Percentiles rank a stretch among this genome's conserved stretches.
Conservation (phyloP, 306 rosid genomes). For the Rosa persica region DNA sequence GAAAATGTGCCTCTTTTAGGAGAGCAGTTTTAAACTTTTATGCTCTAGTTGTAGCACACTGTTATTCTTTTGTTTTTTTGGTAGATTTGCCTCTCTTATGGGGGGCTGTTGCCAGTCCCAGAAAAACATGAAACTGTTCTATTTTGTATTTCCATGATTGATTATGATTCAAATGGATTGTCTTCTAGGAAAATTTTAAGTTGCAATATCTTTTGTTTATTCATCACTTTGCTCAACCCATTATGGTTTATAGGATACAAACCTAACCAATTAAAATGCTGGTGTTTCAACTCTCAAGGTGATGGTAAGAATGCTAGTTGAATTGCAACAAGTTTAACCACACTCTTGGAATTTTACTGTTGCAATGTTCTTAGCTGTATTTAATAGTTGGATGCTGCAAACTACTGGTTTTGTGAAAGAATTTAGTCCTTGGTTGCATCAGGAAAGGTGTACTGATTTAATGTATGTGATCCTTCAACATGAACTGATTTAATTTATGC, state of each 20-base stretch:
- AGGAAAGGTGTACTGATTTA: neutral
- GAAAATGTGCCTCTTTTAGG: neutral
- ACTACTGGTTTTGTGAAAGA: neutral
- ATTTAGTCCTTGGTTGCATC: slow-evolving; percentile 1
- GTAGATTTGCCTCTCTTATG: neutral
- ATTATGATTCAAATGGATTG: neutral
- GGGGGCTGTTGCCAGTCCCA: neutral
- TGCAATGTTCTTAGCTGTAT: neutral
- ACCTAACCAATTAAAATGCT: neutral
- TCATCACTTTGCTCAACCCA: neutral
- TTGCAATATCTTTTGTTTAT: neutral
- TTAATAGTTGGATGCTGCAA: neutral
- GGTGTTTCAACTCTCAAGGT: neutral
- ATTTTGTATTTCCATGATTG: neutral
- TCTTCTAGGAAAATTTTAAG: neutral
- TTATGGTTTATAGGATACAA: neutral
- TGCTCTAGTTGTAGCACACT: neutral
- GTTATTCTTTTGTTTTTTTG: neutral
- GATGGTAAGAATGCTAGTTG: neutral
- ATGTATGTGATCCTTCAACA: neutral
- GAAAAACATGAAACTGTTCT: neutral
- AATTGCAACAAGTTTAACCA: neutral
- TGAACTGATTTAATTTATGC: neutral
- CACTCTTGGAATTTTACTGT: neutral
- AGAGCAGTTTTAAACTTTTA: neutral